These are phyloP conservation scores for Clitocybe nebularis DNA, from an alignment of 1,284 basidiomycete genomes.

Conservation along the genomic window DNA sequence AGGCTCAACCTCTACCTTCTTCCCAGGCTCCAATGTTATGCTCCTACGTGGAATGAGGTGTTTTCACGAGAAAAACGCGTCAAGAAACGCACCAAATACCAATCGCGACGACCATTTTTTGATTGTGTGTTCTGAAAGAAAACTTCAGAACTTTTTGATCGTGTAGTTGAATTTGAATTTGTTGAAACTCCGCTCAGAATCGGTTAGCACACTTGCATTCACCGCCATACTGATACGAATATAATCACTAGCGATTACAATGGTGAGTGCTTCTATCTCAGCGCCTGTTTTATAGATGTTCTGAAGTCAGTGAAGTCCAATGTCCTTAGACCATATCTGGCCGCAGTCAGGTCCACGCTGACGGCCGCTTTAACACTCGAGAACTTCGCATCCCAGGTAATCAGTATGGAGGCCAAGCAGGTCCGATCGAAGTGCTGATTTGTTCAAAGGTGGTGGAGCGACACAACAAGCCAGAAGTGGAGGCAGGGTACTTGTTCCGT, in stretches of 20 bases:
- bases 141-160: slow-evolving; percentile 20
- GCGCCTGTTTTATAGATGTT: neutral
- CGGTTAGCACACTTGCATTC: slow-evolving; percentile 2
- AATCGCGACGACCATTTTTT: slow-evolving; percentile 53
- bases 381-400: slow-evolving; percentile 95
- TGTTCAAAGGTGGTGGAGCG: slow-evolving; percentile 80
- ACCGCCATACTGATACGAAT: no score
- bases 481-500: slow-evolving; percentile 56
- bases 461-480: slow-evolving; percentile 95
- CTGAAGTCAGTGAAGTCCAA: slow-evolving; percentile 51
- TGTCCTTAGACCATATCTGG: slow-evolving; percentile 90
- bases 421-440: slow-evolving; percentile 15
- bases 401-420: slow-evolving; percentile 12
- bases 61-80: slow-evolving; percentile 17
- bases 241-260: slow-evolving; percentile 25
- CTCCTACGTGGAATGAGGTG: slow-evolving; percentile 44
- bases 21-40: slow-evolving; percentile 55
- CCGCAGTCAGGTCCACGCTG: slow-evolving; percentile 91
- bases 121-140: slow-evolving; percentile 10
- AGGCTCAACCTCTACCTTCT: slow-evolving; percentile 59
- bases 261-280: slow-evolving; percentile 37
- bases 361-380: slow-evolving; percentile 97
- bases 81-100: slow-evolving; percentile 53
- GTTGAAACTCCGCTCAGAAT: slow-evolving; percentile 34
- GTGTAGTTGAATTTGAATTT: slow-evolving; percentile 8